Base-by-base conservation (phyloP, 2,329 filamentous ascomycete genomes). In the Plenodomus biglobosus region DNA sequence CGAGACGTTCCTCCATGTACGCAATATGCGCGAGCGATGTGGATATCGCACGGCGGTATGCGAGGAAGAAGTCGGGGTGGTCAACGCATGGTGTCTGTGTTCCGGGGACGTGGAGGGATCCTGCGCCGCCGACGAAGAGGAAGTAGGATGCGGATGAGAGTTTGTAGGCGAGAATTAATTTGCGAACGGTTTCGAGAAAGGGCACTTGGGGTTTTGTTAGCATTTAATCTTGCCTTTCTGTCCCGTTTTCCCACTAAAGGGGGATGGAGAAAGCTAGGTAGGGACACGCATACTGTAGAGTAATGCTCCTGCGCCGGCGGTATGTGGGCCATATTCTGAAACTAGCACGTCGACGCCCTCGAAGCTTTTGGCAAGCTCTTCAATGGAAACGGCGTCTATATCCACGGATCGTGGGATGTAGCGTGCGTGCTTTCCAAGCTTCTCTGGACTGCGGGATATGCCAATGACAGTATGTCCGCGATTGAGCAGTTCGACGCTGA, bases 1-100 rank as follows among this genome's bases (percentile, higher is more conserved):
- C 66, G 11, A 69, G 54, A 1, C 67, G 64, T 43, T 68, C 64
- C 42, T 70, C 67, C 67, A 70, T 69, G 42, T 70, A 69, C 2
- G 54, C 46, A 7, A 70, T 68, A 38, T 70, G 65, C 2, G 67
- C 65, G 30, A 66, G 63, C 0, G 68, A 69, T 8, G 61, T 64
- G 37, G 66, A 65, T 21, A 71, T 65, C 34, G 66, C 66, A 49
- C 67, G 59, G 7, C 66, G 61, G 51, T 69, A 69, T 8, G 68
- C 64, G 39, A 70, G 58, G 56, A 68, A 68, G 52, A 66, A 66
- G 50, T 66, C 65, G 1, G 65, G 64, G 37, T 67, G 59, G 49
- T 70, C 65, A 52, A 66, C 63, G 44, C 62, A 65, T 40, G 44
- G 46, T 18, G 58, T 51, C 0, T 16, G 18, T 0, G 61, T 63